These are phyloP conservation scores for Pleurotus platypus DNA, from an alignment of 768 basidiomycete species.

Conservation along the genomic window DNA sequence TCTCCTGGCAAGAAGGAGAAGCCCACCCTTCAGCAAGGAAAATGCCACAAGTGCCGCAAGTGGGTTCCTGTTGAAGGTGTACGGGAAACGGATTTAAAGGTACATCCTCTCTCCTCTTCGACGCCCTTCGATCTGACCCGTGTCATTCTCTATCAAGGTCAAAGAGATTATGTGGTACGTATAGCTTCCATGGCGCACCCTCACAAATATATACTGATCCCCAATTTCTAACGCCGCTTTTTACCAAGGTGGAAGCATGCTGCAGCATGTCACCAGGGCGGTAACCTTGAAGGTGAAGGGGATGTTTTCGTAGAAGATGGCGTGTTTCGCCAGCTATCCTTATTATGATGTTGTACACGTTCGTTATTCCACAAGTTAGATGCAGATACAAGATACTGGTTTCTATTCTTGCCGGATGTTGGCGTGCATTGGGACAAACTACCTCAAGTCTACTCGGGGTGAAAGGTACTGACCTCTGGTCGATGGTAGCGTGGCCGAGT, in stretches of 20 bases:
- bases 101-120: slow-evolving; percentile 15
- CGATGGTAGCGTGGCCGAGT: slow-evolving; percentile 64
- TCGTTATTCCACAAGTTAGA: too few relatives aligned
- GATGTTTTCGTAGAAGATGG: slow-evolving; percentile 57
- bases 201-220: not conserved
- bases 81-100: slow-evolving; percentile 74
- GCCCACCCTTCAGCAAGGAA: slow-evolving; percentile 57
- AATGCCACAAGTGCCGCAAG: slow-evolving; percentile 71
- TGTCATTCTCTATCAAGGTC: slow-evolving; percentile 36
- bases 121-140: not conserved
- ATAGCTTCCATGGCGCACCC: not conserved
- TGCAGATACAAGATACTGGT: too few relatives aligned
- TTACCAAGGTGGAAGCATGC: slow-evolving; percentile 77
- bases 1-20: slow-evolving; percentile 60
- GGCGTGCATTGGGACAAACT: too few relatives aligned
- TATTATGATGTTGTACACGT: not conserved
- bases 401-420: too few relatives aligned
- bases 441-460: too few relatives aligned
- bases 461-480: not conserved
- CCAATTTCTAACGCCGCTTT: not conserved
- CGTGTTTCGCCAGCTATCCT: slow-evolving; percentile 24
- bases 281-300: slow-evolving; percentile 50
- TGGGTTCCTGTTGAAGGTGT: slow-evolving; percentile 75
- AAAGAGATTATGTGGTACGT: slow-evolving; percentile 74
- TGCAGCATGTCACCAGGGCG: slow-evolving; percentile 66